Conservation (phyloP, 2,329 filamentous ascomycete species). For the Aschersonia sp. region DNA sequence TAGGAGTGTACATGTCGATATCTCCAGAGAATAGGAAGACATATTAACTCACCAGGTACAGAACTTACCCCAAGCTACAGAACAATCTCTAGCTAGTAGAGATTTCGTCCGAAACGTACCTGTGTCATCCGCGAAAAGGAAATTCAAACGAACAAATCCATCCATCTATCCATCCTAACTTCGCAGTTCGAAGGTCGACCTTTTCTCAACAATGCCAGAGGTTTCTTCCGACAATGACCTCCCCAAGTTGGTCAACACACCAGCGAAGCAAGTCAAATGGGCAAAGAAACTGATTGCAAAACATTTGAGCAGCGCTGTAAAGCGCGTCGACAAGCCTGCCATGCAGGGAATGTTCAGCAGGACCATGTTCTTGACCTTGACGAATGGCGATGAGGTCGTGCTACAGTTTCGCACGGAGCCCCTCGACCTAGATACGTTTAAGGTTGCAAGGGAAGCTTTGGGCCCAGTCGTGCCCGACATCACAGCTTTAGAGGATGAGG, state of each 20-base stretch:
- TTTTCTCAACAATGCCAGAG: slow-evolving; percentile 4
- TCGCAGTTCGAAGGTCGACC: neutral
- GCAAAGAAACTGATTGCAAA: slow-evolving; percentile 11
- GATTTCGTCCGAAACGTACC: no score
- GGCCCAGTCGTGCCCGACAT: neutral
- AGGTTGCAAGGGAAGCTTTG: neutral
- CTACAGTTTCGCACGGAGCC: slow-evolving; percentile 2
- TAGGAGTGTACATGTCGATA: no score
- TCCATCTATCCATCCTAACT: no score
- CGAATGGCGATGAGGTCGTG: neutral
- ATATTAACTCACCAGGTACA: no score
- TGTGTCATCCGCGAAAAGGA: no score
- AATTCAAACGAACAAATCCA: no score
- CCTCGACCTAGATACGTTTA: slow-evolving; percentile 1
- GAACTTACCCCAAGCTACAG: no score
- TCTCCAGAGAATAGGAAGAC: no score
- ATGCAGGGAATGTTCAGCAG: slow-evolving; percentile 14
- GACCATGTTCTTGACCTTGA: slow-evolving; percentile 10
- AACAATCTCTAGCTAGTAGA: no score
- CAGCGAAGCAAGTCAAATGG: slow-evolving; percentile 12
- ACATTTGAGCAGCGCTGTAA: slow-evolving; percentile 11
- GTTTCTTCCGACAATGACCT: slow-evolving; percentile 7
- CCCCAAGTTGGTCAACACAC: slow-evolving; percentile 11
- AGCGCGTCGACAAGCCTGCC: slow-evolving; percentile 11
- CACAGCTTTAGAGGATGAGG: neutral